These are phyloP conservation scores for Cylindrotheca closterium DNA, from an alignment of 108 stramenopile genomes.

Conservation along the genomic window DNA sequence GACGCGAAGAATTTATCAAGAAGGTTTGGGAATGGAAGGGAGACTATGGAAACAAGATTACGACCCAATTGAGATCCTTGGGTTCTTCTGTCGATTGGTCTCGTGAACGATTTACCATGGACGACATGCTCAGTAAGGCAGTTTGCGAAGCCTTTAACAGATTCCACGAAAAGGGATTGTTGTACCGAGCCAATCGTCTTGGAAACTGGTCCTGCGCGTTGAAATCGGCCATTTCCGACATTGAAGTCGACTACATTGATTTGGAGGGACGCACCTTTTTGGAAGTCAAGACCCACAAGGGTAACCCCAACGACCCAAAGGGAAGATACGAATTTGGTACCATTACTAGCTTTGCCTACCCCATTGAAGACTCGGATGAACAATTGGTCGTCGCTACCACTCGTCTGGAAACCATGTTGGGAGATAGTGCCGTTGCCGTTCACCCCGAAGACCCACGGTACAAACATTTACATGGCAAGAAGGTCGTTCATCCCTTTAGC, in stretches of 20 bases:
- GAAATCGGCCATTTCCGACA: constrained; percentile 97
- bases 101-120: constrained; percentile 99
- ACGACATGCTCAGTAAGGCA: constrained; percentile 90
- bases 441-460: constrained; percentile 97
- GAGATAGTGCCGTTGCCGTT: constrained; percentile 98
- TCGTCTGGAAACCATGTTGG: constrained; percentile 99
- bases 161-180: constrained; percentile 94
- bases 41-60: constrained; percentile 92
- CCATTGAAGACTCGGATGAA: constrained; percentile 89
- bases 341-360: constrained; percentile 96
- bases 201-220: constrained; percentile 99
- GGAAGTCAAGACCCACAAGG: constrained; percentile 92
- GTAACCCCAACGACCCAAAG: constrained; percentile 81
- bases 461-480: constrained; percentile 96
- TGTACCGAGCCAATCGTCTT: constrained; percentile 93
- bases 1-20: constrained; percentile 92
- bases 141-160: constrained; percentile 91
- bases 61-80: constrained; percentile 86
- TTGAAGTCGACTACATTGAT: constrained; percentile 98
- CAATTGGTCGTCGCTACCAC: constrained; percentile 97
- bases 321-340: constrained; percentile 98
- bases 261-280: constrained; percentile 90
- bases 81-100: constrained; percentile 95
- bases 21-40: constrained; percentile 99
- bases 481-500: constrained; percentile 95